phyloP scores from a whole-genome alignment of 371 early-diverging fungal genomes.

The Cokeromyces recurvatus region DNA sequence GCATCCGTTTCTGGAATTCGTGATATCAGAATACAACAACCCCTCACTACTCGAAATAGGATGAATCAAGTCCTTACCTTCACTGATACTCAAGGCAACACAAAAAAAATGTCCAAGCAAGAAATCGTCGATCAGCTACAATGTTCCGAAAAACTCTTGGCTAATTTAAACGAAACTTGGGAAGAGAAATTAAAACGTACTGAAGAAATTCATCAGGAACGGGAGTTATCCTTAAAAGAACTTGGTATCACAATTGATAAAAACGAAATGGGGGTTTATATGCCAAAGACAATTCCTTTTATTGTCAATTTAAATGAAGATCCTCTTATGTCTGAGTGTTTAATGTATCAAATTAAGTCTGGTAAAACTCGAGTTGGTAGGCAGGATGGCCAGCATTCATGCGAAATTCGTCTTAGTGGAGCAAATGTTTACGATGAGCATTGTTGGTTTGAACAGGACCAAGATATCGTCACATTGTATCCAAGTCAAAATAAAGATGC shows the following conservation, averaged over 20 bases:
- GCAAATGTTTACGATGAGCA: constrained; percentile 68
- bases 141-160: constrained; percentile 84
- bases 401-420: constrained; percentile 74
- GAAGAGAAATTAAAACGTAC: constrained; percentile 80
- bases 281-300: constrained; percentile 82
- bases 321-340: constrained; percentile 86
- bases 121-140: constrained; percentile 76
- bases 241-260: constrained; percentile 77
- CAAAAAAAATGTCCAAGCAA: constrained; percentile 49
- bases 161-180: constrained; percentile 80
- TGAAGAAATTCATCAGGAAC: constrained; percentile 65
- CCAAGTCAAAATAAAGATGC: constrained; percentile 47
- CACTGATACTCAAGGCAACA: constrained; percentile 39
- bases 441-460: constrained; percentile 63
- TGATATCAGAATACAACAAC: too few species aligned
- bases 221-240: constrained; percentile 74
- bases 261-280: constrained; percentile 72
- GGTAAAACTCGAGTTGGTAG: constrained; percentile 76
- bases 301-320: constrained; percentile 90
- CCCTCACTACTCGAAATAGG: not conserved
- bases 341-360: constrained; percentile 80
- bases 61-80: constrained; percentile 9
- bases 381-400: constrained; percentile 23
- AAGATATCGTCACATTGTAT: constrained; percentile 54
- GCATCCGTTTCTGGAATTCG: not conserved